Conservation (phyloP, 768 basidiomycete genomes). For the Hygrophorus pudorinus region DNA sequence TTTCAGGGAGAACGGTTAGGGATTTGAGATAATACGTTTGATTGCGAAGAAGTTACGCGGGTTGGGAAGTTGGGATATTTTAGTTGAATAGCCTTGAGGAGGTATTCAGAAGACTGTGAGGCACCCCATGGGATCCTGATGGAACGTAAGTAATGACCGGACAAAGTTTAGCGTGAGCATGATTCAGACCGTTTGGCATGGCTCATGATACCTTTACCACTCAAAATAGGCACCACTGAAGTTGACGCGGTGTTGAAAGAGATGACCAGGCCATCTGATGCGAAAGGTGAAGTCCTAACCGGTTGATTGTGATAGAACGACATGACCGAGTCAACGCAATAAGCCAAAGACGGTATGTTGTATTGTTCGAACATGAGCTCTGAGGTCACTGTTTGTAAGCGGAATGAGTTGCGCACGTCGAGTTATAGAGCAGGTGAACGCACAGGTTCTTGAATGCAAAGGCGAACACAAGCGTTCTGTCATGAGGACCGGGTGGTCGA, state of each 20-base stretch:
- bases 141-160: neutral
- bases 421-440: slow-evolving; percentile 20
- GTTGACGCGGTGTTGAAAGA: slow-evolving; percentile 92
- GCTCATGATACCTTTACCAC: slow-evolving; percentile 75
- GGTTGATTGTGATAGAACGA: slow-evolving; percentile 80
- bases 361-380: slow-evolving; percentile 97
- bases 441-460: slow-evolving; percentile 77
- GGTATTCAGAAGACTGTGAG: slow-evolving; percentile 81
- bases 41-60: slow-evolving; percentile 66
- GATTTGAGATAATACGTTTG: slow-evolving; percentile 45
- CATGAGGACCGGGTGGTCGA: slow-evolving; percentile 90
- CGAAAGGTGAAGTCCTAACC: slow-evolving; percentile 25
- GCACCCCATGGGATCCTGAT: slow-evolving; percentile 90
- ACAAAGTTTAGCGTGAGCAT: neutral
- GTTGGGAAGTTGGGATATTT: slow-evolving; percentile 93
- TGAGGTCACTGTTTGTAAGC: slow-evolving; percentile 59
- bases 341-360: slow-evolving; percentile 73
- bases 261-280: slow-evolving; percentile 71
- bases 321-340: slow-evolving; percentile 85
- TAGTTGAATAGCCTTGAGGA: slow-evolving; percentile 87
- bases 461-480: slow-evolving; percentile 86
- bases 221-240: slow-evolving; percentile 79
- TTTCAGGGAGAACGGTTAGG: neutral
- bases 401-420: slow-evolving; percentile 1
- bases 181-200: slow-evolving; percentile 67